Percentiles rank a stretch among this genome's conserved stretches.
Conservation (phyloP, 805 yeast genomes). For the Cyberlindnera euphorbiiphila region DNA sequence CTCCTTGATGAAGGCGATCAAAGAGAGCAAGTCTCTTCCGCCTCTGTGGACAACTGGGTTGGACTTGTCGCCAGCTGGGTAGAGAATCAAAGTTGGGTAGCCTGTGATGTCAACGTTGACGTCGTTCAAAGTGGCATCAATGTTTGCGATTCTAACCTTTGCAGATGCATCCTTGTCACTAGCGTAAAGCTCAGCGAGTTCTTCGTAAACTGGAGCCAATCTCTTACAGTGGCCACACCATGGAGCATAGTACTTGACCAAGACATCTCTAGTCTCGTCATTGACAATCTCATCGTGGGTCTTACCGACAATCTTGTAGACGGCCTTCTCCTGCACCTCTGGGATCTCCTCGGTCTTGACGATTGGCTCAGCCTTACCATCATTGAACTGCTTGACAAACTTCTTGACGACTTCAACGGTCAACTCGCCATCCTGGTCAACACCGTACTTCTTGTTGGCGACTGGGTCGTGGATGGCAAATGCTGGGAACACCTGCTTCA, state of each 20-base stretch:
- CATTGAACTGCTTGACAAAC: conserved; percentile 60
- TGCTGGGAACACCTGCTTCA: conserved; percentile 84
- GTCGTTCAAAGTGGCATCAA: conserved; percentile 90
- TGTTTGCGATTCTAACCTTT: conserved; percentile 72
- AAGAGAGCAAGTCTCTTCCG: conserved; percentile 66
- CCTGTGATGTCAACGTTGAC: conserved; percentile 79
- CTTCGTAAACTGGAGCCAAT: conserved; percentile 84
- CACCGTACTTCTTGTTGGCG: conserved; percentile 72
- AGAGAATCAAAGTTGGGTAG: conserved; percentile 88
- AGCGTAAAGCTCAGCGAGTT: conserved; percentile 68
- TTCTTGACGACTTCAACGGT: conserved; percentile 50
- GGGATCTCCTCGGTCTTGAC: conserved; percentile 87
- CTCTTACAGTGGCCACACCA: conserved; percentile 98
- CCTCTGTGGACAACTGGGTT: conserved; percentile 65
- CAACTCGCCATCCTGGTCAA: conserved; percentile 53
- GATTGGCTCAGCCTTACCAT: conserved; percentile 65
- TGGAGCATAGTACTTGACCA: conserved; percentile 93
- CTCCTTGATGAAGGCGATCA: conserved; percentile 68
- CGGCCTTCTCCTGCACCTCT: conserved; percentile 71
- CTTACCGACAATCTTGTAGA: conserved; percentile 74
- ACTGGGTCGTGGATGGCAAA: conserved; percentile 78
- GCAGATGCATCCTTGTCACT: conserved; percentile 44
- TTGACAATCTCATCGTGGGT: conserved; percentile 68
- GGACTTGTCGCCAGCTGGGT: conserved; percentile 78
- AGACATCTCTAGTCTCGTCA: conserved; percentile 58